Evolutionary conservation across 2,329 filamentous ascomycete genomes (phyloP), one percentile per base, ranked within the genome.

Genomic region (Fusarium miscanthi): DNA sequence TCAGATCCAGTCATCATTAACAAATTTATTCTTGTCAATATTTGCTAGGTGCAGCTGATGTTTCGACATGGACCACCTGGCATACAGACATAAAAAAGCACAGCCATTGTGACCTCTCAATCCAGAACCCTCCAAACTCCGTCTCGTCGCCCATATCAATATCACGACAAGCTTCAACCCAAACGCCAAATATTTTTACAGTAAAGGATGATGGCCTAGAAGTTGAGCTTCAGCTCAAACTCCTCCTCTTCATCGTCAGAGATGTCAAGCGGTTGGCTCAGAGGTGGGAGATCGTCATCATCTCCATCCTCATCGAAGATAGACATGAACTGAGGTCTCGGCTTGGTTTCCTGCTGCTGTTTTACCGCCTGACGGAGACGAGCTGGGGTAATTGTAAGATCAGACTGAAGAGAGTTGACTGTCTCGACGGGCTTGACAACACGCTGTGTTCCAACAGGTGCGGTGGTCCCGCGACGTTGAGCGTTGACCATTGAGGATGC

Each of bases 241-340:
- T 88, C 85, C 11, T 85, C 85, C 13, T 85, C 85, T 23, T 88
- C 87, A 23, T 88, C 87, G 8, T 87, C 79, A 0, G 72, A 77
- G 25, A 73, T 45, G 8, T 69, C 60, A 42, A 75, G 72, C 17
- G 77, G 77, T 3, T 56, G 60, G 31, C 57, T 71, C 25, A 79
- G 63, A 14, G 78, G 73, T 77, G 76, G 75, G 53, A 78, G 68
- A 73, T 82, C 76, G 48, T 82, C 75, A 30, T 76, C 54, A 17
- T 81, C 82, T 9, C 84, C 81, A 19, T 85, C 83, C 11, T 86
- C 85, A 30, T 90, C 86, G 74, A 91, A 91, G 27, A 91, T 88
- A 19, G 85, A 86, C 48, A 90, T 80, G 74, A 91, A 90, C 6
- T 85, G 83, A 1, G 88, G 87, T 30, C 82, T 84, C 49, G 81